Base-by-base conservation (phyloP, 2,329 filamentous ascomycete species). In the Penicillium sp. region DNA sequence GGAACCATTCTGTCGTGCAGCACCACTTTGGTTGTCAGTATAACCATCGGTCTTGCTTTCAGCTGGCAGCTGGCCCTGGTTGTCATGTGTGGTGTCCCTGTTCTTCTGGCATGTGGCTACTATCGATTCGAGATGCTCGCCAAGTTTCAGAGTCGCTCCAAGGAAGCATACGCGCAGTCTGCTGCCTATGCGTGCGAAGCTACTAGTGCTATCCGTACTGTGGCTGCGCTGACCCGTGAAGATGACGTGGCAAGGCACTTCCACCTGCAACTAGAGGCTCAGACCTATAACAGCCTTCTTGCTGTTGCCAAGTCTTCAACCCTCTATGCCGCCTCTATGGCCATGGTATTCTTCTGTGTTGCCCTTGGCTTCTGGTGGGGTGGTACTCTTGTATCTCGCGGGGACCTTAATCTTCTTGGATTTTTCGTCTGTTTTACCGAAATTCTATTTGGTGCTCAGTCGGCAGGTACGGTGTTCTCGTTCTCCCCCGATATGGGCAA, bases 281-380 rank as follows among this genome's bases (percentile, higher is more conserved):
- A 96, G 71, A 86, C 86, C 48, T 82, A 81, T 51, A 78, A 80
- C 45, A 90, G 89, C 58, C 73, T 96, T 35, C 80, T 82, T 9
- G 94, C 90, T 0, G 84, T 96, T 29, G 72, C 91, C 57, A 88
- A 86, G 67, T 91, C 90, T 0, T 92, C 89, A 11, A 70, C 82
- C 1, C 83, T 97, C 5, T 97, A 96, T 69, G 91, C 92, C 0
- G 83, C 86, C 1, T 90, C 91, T 1, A 92, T 97, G 75, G 92
- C 89, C 0, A 78, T 96, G 55, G 85, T 90, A 57, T 95, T 96
- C 76, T 80, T 92, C 45, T 90, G 88, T 62, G 87, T 94, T 56
- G 92, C 92, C 0, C 84, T 97, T 4, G 91, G 89, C 2, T 97
- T 97, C 79, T 97, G 90, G 90, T 96, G 94, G 67, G 92, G 92